Base-by-base conservation (phyloP, 1,284 basidiomycete species). In the Leccinum huronense region DNA sequence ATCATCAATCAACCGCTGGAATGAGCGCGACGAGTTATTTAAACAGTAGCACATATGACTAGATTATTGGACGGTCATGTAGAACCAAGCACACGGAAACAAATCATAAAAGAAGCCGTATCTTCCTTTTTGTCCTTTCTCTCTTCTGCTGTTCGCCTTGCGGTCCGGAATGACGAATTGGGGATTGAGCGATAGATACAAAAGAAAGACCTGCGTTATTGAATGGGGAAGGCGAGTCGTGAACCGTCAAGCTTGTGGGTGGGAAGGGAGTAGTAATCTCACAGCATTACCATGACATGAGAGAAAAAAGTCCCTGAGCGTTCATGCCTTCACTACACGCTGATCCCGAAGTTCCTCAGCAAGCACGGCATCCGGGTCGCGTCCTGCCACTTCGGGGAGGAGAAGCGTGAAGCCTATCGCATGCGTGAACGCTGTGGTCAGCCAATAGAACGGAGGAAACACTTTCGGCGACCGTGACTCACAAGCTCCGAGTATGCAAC, bases 321-420 rank as follows among this genome's bases (percentile, higher is more conserved):
- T 11, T 70, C 55, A 69, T 53, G n/a, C 38, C 2, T n/a, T 19
- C 2, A 1, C 27, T 8, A n/a, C 2, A 5, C 54, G 67, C 10
- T 74, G 66, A 61, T 76, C 79, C 30, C 75, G 74, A 14, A 86
- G 75, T 74, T 89, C 87, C 69, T 83, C 77, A 2, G 81, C 83
- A 53, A 85, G 78, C 14, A 89, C 71, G 13, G 85, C 78, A 71
- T 94, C 92, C 14, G 92, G 87, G 61, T 91, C 87, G 67, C 86
- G 84, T 42, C 83, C 86, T 69, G 84, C 87, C 51, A 93, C 92
- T 77, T 95, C 93, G 31, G 91, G 90, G 5, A 93, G 81, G 58
- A 94, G 82, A n/a, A 93, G 80, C 4, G 90, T 89, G 68, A 86
- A 86, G 27, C 74, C 82, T 78, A 79, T 40, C 13, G 23, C 23